Base-by-base conservation (phyloP, 208 protist species). In the Trypanosoma grayi region DNA sequence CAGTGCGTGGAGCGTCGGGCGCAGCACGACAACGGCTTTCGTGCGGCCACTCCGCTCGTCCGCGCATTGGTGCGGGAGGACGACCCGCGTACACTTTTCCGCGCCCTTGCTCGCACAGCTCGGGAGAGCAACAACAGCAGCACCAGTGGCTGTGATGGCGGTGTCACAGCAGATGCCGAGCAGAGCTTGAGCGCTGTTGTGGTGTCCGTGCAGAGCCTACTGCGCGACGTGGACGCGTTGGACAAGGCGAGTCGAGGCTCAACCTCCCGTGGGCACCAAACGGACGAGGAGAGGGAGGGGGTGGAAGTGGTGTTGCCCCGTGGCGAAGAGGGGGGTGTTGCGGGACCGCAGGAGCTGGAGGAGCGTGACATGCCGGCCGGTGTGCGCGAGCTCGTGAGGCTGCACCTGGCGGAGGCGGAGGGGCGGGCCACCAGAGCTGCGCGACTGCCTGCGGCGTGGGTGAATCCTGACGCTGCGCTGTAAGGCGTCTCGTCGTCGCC, bases 21-120 rank as follows among this genome's bases (percentile, higher is more conserved):
- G 24, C 43, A 51, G 4, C 24, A 18, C 22, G 66, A 71, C 31
- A 54, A 48, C 7, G 22, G 54, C 10, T 84, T 51, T 39, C 41
- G 54, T 9, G 67, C 65, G 33, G 77, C 71, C 24, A 47, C 31
- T 18, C 63, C 66, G 27, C 53, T 77, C 30, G 24, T 80, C 14
- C 48, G 34, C 13, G 65, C 75, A 33, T 44, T 87, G 13, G 44
- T 83, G 31, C 30, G 4, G 13, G 57, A 37, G 14, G 66, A 72
- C 16, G 33, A 59, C 27, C 64, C 64, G 24, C 43, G 22, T 5
- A 33, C 24, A 0, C 36, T 59, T n/a, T 44, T 64, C 31, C 33
- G 36, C 18, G 39, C 64, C 13, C 47, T 63, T 41, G 14, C 36
- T n/a, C 46, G 13, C 13, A 40, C 40, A 10, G 30, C 36, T 25